Evolutionary conservation across 1,284 basidiomycete genomes (phyloP), one percentile per base, ranked within the genome.

Genomic region (Sporisorium sorghi): DNA sequence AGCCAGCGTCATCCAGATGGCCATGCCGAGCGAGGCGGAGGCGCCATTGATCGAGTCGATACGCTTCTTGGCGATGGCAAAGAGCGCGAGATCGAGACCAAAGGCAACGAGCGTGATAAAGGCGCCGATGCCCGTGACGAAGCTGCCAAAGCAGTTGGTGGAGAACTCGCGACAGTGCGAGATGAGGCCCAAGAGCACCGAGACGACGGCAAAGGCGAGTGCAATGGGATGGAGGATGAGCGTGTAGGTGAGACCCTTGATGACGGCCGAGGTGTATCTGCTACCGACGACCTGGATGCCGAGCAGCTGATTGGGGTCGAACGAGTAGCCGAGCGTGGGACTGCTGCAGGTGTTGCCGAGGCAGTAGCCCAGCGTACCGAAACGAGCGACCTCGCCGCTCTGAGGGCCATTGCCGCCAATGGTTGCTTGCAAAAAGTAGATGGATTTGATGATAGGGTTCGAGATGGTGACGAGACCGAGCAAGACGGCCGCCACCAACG

Each of bases 241-340:
- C 14, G 77, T 75, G 63, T 82, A 82, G 58, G 79, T 82, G 43
- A 82, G 66, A 17, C 73, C 77, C 46, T 81, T 79, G 68, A 82
- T 71, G 55, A 80, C 60, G 24, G 70, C 63, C 7, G 59, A 48
- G 26, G 76, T 70, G 61, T 76, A 80, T 23, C 66, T 71, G 23
- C 59, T 61, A 12, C 58, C 47, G 54, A 78, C 56, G 66, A 73
- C 53, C 17, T 66, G 39, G 43, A 77, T 70, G 23, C 71, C 76
- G 33, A 78, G 76, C 5, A 81, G 73, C 66, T 78, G 59, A n/a
- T 78, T 80, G n/a, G 76, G 78, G 49, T 81, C 71, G 42, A 81
- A 72, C 5, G 54, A 37, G 60, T 80, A 80, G 42, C 79, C 77
- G n/a, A 80, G 67, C n/a, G 66, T 72, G 21, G 69, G 49, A 24